phyloP scores from a whole-genome alignment of 169 alveolate species.

The Sarcocystis neurona region DNA sequence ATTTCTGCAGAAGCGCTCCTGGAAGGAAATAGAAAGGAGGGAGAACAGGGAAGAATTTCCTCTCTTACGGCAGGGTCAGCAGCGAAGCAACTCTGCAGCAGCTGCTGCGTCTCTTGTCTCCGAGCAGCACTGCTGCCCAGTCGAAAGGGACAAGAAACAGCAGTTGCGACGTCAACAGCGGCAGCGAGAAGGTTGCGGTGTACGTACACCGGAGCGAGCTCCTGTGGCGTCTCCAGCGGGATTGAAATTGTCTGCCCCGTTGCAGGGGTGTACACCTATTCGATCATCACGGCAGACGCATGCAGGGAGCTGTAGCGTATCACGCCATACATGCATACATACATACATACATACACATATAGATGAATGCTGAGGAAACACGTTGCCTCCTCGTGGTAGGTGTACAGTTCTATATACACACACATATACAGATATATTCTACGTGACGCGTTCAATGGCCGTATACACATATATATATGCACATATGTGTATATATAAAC shows the following conservation, averaged over 20 bases:
- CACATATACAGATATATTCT: no score
- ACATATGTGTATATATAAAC: no score
- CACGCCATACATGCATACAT: neutral
- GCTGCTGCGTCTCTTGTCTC: neutral
- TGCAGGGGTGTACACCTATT: conserved; percentile 48
- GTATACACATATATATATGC: no score
- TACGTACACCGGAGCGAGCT: conserved; percentile 40
- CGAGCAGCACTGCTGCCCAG: neutral
- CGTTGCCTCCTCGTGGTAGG: no score
- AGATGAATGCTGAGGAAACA: no score
- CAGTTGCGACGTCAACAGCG: neutral
- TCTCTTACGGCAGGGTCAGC: conserved; percentile 41
- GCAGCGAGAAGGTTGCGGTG: conserved; percentile 39
- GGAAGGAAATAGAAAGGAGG: neutral
- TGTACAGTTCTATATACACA: no score
- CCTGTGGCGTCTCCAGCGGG: conserved; percentile 5
- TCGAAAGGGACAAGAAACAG: neutral
- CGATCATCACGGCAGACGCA: no score
- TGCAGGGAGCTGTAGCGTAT: no score
- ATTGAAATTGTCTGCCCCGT: conserved; percentile 54
- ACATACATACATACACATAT: no score
- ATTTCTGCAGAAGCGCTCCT: no score
- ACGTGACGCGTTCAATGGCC: no score
- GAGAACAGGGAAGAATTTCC: neutral
- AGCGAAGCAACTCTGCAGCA: conserved; percentile 11